phyloP scores from a whole-genome alignment of 2,329 filamentous ascomycete species.

The Penicillium sp. region DNA sequence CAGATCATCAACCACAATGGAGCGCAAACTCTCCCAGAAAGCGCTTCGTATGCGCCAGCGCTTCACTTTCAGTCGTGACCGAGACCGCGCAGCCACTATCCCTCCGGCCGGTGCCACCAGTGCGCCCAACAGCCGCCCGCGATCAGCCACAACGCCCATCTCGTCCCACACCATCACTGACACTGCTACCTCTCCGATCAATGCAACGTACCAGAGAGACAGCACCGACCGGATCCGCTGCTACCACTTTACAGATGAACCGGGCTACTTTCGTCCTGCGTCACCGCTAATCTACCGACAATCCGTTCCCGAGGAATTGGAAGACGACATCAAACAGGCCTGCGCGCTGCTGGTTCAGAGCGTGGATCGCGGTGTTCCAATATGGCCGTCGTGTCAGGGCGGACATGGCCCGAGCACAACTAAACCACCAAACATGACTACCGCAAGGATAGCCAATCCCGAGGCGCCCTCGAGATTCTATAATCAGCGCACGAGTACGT shows the following conservation, averaged over 20 bases:
- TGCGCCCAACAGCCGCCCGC: slow-evolving; percentile 18
- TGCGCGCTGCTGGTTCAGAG: slow-evolving; percentile 40
- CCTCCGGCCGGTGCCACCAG: slow-evolving; percentile 9
- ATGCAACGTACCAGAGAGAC: slow-evolving; percentile 2
- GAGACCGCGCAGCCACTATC: slow-evolving; percentile 19
- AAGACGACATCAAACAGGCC: slow-evolving; percentile 40
- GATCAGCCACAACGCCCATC: slow-evolving; percentile 23
- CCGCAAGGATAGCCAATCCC: slow-evolving; percentile 2
- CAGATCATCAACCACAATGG: slow-evolving; percentile 18
- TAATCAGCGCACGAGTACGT: slow-evolving; percentile 11
- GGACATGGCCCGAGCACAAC: not conserved
- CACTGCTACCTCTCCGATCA: not conserved
- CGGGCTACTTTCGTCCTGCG: slow-evolving; percentile 34
- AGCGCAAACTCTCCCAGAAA: slow-evolving; percentile 28
- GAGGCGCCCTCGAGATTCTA: slow-evolving; percentile 7
- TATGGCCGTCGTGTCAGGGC: slow-evolving; percentile 16
- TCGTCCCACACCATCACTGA: slow-evolving; percentile 6
- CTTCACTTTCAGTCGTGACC: slow-evolving; percentile 19
- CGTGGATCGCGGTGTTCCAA: slow-evolving; percentile 33
- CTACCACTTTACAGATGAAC: slow-evolving; percentile 43
- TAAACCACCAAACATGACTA: not conserved
- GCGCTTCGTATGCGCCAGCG: slow-evolving; percentile 27
- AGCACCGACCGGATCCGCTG: slow-evolving; percentile 25
- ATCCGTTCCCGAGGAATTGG: slow-evolving; percentile 37
- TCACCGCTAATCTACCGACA: slow-evolving; percentile 42